A percentile compares a stretch with the other conserved stretches of the same genome.
These are phyloP conservation scores for Beta corolliflora DNA, from an alignment of 179 eudicot species.

Conservation along the genomic window DNA sequence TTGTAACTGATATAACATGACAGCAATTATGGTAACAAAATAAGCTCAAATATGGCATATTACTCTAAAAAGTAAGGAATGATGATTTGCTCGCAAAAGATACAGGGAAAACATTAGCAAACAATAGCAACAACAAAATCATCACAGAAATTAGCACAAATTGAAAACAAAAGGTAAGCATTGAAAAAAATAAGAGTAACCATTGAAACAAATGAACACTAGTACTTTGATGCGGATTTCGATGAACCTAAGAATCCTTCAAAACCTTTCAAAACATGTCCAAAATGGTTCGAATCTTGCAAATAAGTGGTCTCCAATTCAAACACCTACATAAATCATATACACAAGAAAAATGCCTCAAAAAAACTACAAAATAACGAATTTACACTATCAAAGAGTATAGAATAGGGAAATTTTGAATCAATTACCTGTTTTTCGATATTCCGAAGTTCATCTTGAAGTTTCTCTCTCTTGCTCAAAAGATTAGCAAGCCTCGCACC, in stretches of 20 bases:
- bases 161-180: too few species aligned
- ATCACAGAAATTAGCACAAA: neutral
- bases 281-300: constrained; percentile 83
- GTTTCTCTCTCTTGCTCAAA: constrained; percentile 76
- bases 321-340: constrained; percentile 58
- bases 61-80: neutral
- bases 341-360: neutral
- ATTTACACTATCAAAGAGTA: neutral
- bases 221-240: constrained; percentile 66
- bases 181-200: neutral
- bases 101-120: neutral
- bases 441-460: constrained; percentile 74
- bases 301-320: constrained; percentile 89
- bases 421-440: constrained; percentile 80
- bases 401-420: neutral
- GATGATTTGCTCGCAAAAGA: neutral
- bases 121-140: neutral
- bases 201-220: constrained; percentile 1
- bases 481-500: constrained; percentile 65
- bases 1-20: too few species aligned
- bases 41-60: neutral
- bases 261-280: constrained; percentile 79
- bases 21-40: neutral
- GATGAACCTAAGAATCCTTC: constrained; percentile 80
- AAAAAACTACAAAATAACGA: constrained; percentile 1